Evolutionary conservation across 306 rosid genomes (phyloP).

Genomic region (Acacia confusa): DNA sequence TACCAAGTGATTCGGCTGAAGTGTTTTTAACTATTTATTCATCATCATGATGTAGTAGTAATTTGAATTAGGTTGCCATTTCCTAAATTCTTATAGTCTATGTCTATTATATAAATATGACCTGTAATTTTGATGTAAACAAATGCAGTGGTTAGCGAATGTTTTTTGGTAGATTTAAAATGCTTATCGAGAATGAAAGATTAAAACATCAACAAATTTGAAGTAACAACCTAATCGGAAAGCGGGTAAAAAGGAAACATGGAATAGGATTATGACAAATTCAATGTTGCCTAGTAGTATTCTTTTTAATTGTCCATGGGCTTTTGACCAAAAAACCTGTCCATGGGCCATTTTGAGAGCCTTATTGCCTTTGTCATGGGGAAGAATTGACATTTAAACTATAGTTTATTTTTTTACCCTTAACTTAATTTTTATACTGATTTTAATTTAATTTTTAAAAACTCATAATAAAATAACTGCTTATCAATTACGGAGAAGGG

Average conservation of each 20-base stretch:
- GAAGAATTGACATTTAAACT: background rate
- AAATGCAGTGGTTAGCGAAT: background rate
- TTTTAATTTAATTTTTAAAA: too few relatives aligned
- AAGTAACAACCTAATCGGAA: too few relatives aligned
- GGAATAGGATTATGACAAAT: background rate
- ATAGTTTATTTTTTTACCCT: background rate
- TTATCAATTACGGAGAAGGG: too few relatives aligned
- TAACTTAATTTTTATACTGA: background rate
- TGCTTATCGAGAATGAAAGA: background rate
- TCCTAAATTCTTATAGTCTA: background rate
- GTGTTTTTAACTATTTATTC: background rate
- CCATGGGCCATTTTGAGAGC: background rate
- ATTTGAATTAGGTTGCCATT: background rate
- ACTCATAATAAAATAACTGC: too few relatives aligned
- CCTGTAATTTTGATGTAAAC: background rate
- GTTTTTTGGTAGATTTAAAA: background rate
- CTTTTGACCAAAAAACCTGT: too few relatives aligned
- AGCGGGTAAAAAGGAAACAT: background rate
- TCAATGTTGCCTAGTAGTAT: background rate
- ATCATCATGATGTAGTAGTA: background rate
- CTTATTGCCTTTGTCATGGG: background rate
- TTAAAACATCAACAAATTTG: too few relatives aligned
- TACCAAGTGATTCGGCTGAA: background rate
- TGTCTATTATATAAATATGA: background rate
- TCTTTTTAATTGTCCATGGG: too few relatives aligned